Conservation (phyloP, 345 rosid species). For the Citrus australasica region DNA sequence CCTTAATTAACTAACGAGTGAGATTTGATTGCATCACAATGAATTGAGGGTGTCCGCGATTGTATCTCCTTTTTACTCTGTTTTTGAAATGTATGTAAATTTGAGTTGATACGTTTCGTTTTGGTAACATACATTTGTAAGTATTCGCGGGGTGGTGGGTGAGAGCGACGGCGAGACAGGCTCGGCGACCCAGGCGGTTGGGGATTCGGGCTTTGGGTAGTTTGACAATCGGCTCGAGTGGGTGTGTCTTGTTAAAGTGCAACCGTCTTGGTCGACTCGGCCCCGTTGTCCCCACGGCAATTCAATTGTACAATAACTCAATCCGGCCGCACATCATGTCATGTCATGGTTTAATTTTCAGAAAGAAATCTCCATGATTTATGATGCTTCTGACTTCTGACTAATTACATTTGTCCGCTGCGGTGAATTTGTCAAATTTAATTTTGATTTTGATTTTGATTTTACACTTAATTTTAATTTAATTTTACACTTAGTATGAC, state of each 20-base stretch:
- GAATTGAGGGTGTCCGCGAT: neutral
- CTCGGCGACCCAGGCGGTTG: conserved; percentile 16
- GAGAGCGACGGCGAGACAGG: conserved; percentile 32
- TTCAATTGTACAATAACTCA: neutral
- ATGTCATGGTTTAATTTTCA: neutral
- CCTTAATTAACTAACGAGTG: neutral
- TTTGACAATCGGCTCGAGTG: conserved; percentile 29
- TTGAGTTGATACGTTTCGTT: neutral
- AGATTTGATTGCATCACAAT: neutral
- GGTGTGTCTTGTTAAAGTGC: conserved; percentile 29
- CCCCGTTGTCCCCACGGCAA: conserved; percentile 40
- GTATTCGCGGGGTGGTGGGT: conserved; percentile 6
- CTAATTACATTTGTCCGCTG: neutral
- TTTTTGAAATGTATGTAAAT: neutral
- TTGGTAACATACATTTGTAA: conserved; percentile 1
- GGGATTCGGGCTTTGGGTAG: conserved; percentile 31
- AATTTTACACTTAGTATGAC: too few relatives aligned
- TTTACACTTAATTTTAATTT: too few relatives aligned
- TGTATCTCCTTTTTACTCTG: neutral
- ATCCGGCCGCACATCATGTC: conserved; percentile 13
- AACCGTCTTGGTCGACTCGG: conserved; percentile 27
- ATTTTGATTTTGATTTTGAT: neutral
- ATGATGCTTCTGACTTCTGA: neutral
- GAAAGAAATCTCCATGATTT: neutral
- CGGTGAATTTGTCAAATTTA: neutral